These are phyloP conservation scores for Komagataella pastoris DNA, from an alignment of 805 yeast genomes.

Conservation along the genomic window DNA sequence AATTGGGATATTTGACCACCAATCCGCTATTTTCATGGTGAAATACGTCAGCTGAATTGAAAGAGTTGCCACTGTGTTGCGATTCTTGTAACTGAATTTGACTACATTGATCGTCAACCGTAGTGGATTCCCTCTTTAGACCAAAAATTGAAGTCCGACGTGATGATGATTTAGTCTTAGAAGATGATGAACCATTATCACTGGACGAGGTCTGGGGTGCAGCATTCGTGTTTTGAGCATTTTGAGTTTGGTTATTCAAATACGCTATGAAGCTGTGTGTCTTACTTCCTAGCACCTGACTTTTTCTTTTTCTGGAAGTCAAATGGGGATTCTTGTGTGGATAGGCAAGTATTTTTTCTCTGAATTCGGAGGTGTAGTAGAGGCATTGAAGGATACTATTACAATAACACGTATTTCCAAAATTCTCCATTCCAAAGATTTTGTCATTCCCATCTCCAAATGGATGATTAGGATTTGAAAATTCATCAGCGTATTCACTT, in stretches of 20 bases:
- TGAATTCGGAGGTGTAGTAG: constrained; percentile 59
- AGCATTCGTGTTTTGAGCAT: constrained; percentile 9
- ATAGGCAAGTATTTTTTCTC: constrained; percentile 36
- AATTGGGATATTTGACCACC: constrained; percentile 15
- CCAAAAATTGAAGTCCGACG: constrained; percentile 5
- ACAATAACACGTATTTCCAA: constrained; percentile 89
- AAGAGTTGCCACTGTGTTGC: constrained; percentile 1
- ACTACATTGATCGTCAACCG: not conserved
- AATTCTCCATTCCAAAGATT: constrained; percentile 72
- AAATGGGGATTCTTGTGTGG: constrained; percentile 23
- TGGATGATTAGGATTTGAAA: constrained; percentile 15
- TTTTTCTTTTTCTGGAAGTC: constrained; percentile 22
- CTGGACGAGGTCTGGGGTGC: constrained; percentile 1
- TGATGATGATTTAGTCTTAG: constrained; percentile 1
- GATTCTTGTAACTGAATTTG: not conserved
- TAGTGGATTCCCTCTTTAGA: constrained; percentile 2
- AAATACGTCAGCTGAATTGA: constrained; percentile 1
- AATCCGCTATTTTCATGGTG: constrained; percentile 4
- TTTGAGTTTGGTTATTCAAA: not conserved
- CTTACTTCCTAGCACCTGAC: constrained; percentile 24
- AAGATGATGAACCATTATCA: constrained; percentile 5
- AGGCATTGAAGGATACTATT: constrained; percentile 86
- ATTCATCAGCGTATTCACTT: not conserved
- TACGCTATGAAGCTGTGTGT: constrained; percentile 23
- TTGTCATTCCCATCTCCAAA: constrained; percentile 60